Evolutionary conservation across 768 basidiomycete species (phyloP).

Genomic region (Piloderma croceum): DNA sequence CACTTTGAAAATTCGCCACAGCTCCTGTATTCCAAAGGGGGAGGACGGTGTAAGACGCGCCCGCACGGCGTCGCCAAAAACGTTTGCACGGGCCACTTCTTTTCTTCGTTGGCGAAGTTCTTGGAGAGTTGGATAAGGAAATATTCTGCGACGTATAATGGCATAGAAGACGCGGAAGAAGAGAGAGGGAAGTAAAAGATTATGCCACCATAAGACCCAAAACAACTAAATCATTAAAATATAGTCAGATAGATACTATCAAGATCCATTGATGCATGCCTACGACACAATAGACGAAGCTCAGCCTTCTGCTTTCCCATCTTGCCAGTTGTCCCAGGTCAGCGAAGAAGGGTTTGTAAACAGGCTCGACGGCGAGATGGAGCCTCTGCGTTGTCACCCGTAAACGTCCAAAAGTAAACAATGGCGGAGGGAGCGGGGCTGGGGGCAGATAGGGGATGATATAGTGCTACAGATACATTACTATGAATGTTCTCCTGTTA

Average conservation of each 20-base stretch:
- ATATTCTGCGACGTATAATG: constrained; percentile 43
- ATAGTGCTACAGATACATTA: constrained; percentile 26
- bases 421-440: constrained; percentile 30
- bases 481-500: constrained; percentile 9
- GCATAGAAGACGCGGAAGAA: constrained; percentile 42
- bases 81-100: constrained; percentile 43
- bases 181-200: constrained; percentile 49
- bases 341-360: constrained; percentile 41
- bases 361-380: constrained; percentile 47
- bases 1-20: constrained; percentile 47
- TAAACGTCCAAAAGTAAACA: constrained; percentile 52
- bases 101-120: constrained; percentile 50
- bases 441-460: constrained; percentile 46
- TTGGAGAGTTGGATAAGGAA: constrained; percentile 48
- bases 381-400: constrained; percentile 48
- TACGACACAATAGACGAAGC: constrained; percentile 47
- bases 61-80: constrained; percentile 47
- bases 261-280: constrained; percentile 19
- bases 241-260: too few species aligned
- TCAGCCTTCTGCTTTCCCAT: constrained; percentile 48
- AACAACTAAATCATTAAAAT: constrained; percentile 23
- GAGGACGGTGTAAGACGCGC: constrained; percentile 42
- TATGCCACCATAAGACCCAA: constrained; percentile 60
- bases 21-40: constrained; percentile 42
- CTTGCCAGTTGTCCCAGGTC: constrained; percentile 40